Evolutionary conservation across 805 yeast species (phyloP).

Genomic region (Wickerhamiella bombiphila): DNA sequence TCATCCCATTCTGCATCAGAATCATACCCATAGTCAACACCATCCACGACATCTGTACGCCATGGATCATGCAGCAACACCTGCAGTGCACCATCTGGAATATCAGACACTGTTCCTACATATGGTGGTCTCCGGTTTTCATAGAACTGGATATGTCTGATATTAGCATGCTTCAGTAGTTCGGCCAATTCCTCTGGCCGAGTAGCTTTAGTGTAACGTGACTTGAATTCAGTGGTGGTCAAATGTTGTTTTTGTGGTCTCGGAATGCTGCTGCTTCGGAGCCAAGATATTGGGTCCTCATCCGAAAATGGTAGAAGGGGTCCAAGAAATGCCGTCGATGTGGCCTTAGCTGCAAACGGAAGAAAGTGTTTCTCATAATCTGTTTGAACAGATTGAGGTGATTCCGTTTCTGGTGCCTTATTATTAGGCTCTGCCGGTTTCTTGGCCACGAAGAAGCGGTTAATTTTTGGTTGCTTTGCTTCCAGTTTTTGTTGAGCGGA

Average conservation of each 20-base stretch:
- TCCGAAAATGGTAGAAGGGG: conserved; percentile 4
- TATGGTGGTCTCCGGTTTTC: conserved; percentile 42
- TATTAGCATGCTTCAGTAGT: conserved; percentile 13
- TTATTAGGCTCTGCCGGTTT: conserved; percentile 2
- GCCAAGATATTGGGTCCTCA: conserved; percentile 12
- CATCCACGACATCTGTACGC: conserved; percentile 5
- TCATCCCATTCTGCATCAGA: conserved; percentile 44
- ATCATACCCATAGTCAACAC: conserved; percentile 34
- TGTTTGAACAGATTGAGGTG: conserved; percentile 3
- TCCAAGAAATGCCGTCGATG: conserved; percentile 13
- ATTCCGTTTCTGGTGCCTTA: background rate
- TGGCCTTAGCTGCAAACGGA: conserved; percentile 23
- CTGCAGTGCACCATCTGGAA: conserved; percentile 11
- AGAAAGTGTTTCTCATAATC: conserved; percentile 21
- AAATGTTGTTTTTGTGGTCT: background rate
- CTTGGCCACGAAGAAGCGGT: conserved; percentile 14
- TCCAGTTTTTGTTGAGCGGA: conserved; percentile 7
- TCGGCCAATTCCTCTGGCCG: conserved; percentile 9
- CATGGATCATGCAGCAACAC: conserved; percentile 16
- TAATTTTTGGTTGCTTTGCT: conserved; percentile 15
- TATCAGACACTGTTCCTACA: conserved; percentile 34
- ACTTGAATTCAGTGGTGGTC: background rate
- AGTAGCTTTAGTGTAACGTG: conserved; percentile 1
- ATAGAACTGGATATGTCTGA: conserved; percentile 27
- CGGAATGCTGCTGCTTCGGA: background rate